These are phyloP conservation scores for Alternaria sp. DNA, from an alignment of 2,329 filamentous ascomycete species.

Conservation along the genomic window DNA sequence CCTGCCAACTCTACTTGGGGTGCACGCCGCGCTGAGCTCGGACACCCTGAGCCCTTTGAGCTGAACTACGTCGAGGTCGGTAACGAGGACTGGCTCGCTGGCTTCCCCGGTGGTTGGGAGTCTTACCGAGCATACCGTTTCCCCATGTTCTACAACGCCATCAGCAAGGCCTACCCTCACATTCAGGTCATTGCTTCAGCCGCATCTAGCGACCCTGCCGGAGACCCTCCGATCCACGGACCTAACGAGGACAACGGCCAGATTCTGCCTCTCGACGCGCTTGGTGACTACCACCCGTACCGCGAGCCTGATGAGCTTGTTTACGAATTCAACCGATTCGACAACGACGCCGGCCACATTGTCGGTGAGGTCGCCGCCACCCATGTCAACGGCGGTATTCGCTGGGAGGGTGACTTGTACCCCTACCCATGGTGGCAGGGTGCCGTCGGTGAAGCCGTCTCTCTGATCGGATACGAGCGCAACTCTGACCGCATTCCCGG, in stretches of 20 bases:
- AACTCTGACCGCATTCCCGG: conserved; percentile 66
- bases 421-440: conserved; percentile 56
- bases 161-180: conserved; percentile 43
- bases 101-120: conserved; percentile 34
- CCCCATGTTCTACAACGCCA: conserved; percentile 41
- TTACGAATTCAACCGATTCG: conserved; percentile 51
- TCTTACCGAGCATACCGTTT: conserved; percentile 44
- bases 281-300: conserved; percentile 54
- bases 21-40: conserved; percentile 43
- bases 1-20: conserved; percentile 41
- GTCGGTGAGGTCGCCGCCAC: conserved; percentile 46
- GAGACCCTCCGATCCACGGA: conserved; percentile 40
- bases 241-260: conserved; percentile 38
- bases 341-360: conserved; percentile 47
- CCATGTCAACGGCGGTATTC: conserved; percentile 38
- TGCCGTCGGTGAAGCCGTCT: conserved; percentile 69
- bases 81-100: conserved; percentile 49
- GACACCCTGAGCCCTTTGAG: conserved; percentile 45
- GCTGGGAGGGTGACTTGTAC: conserved; percentile 34
- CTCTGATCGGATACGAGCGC: conserved; percentile 68
- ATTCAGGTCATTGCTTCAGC: conserved; percentile 46
- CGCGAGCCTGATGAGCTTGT: conserved; percentile 52
- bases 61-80: conserved; percentile 49
- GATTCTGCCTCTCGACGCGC: conserved; percentile 23
- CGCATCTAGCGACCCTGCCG: conserved; percentile 35